These are phyloP conservation scores for Avena atlantica DNA, from an alignment of 176 grass and related monocot genomes.

Conservation along the genomic window DNA sequence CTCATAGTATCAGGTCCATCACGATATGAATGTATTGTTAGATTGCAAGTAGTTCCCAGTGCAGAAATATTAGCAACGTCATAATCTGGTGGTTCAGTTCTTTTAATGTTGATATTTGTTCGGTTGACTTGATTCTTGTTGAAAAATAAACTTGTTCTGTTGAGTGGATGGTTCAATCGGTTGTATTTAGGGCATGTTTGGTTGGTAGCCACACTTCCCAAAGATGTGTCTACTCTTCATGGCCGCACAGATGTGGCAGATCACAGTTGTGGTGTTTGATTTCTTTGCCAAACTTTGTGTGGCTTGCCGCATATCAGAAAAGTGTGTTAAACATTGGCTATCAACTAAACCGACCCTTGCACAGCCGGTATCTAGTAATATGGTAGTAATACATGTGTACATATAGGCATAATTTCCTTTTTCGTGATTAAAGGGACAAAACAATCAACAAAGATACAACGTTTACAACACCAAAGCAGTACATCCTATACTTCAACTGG, in stretches of 20 bases:
- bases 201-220: background rate
- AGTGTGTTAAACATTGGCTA: background rate
- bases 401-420: constrained; percentile 8
- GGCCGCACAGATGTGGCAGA: background rate
- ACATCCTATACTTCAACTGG: constrained; percentile 15
- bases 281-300: background rate
- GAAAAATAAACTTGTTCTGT: background rate
- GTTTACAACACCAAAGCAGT: constrained; percentile 19
- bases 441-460: background rate
- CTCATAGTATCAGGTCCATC: background rate
- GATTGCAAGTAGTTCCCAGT: background rate
- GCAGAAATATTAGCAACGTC: background rate
- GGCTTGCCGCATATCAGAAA: background rate
- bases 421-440: background rate
- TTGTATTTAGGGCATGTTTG: background rate
- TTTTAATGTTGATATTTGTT: constrained; percentile 9
- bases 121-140: constrained; percentile 2
- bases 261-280: background rate
- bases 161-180: background rate
- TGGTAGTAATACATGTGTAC: constrained; percentile 2
- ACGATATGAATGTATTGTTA: background rate
- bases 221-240: constrained; percentile 6
- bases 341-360: background rate
- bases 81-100: background rate
- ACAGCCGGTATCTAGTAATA: background rate